phyloP scores from a whole-genome alignment of 2,329 filamentous ascomycete species.

The Aschersonia sp. region DNA sequence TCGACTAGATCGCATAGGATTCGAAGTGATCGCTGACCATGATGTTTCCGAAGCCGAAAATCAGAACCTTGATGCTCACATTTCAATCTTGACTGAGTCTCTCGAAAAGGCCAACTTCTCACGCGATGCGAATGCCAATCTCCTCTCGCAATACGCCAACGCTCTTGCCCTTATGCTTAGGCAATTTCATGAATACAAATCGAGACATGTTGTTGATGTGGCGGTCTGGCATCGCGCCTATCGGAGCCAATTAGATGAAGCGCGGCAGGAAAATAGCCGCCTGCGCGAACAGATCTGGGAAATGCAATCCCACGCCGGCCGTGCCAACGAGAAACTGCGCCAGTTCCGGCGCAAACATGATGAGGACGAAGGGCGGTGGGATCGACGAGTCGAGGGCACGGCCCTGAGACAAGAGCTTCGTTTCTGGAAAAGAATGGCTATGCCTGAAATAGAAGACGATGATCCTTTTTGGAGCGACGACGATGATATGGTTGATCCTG shows the following conservation, averaged over 20 bases:
- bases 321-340: conserved; percentile 42
- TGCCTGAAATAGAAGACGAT: conserved; percentile 44
- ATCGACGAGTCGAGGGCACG: conserved; percentile 35
- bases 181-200: conserved; percentile 53
- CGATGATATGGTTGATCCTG: conserved; percentile 46
- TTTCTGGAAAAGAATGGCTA: conserved; percentile 53
- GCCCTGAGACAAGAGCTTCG: conserved; percentile 42
- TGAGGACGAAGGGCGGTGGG: conserved; percentile 38
- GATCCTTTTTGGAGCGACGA: conserved; percentile 50
- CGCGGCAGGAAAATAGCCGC: conserved; percentile 46
- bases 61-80: conserved; percentile 43
- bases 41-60: conserved; percentile 30
- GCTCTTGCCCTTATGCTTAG: conserved; percentile 42
- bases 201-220: conserved; percentile 45
- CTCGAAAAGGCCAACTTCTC: conserved; percentile 46
- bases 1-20: not conserved
- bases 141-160: conserved; percentile 42
- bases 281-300: conserved; percentile 53
- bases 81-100: conserved; percentile 45
- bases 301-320: conserved; percentile 45
- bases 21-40: too few species aligned
- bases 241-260: conserved; percentile 48
- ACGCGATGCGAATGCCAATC: conserved; percentile 43
- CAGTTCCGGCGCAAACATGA: conserved; percentile 41
- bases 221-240: conserved; percentile 52